Percentiles rank a stretch among this genome's conserved stretches.
Conservation (phyloP, 1,284 basidiomycete genomes). For the Takashimella tepidaria region DNA sequence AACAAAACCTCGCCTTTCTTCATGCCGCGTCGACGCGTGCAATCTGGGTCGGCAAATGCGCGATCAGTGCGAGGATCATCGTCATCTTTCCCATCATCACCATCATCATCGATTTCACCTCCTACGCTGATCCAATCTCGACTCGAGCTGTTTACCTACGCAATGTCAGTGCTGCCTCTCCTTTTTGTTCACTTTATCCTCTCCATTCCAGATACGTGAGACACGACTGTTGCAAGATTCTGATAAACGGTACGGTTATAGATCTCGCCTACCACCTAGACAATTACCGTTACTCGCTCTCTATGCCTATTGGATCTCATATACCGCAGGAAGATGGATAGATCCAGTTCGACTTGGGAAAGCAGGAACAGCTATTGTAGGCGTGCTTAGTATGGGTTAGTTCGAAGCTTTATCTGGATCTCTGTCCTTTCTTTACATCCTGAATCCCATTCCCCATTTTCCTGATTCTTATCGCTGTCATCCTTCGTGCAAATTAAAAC, state of each 20-base stretch:
- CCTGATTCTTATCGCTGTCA: too few species aligned
- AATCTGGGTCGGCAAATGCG: slow-evolving; percentile 1
- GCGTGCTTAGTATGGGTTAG: slow-evolving; percentile 41
- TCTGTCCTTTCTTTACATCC: too few species aligned
- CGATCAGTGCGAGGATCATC: background rate
- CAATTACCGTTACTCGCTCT: slow-evolving; percentile 26
- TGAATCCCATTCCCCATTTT: too few species aligned
- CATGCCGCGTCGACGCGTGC: slow-evolving; percentile 9
- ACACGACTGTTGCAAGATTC: background rate
- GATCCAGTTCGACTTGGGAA: slow-evolving; percentile 20
- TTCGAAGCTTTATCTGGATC: background rate
- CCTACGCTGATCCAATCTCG: slow-evolving; percentile 14
- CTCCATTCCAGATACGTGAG: too few species aligned
- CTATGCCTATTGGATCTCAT: slow-evolving; percentile 25
- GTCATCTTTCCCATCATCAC: background rate
- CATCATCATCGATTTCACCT: too few species aligned
- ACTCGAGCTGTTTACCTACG: slow-evolving; percentile 29
- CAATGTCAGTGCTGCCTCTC: slow-evolving; percentile 19
- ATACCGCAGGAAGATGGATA: slow-evolving; percentile 20
- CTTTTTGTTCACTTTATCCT: background rate
- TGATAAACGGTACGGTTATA: slow-evolving; percentile 6
- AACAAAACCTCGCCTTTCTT: background rate
- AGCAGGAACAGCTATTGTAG: slow-evolving; percentile 32
- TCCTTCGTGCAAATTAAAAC: too few species aligned
- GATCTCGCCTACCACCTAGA: slow-evolving; percentile 32